These are phyloP conservation scores for Aspergillus panamensis DNA, from an alignment of 495 filamentous ascomycete genomes.

Conservation along the genomic window DNA sequence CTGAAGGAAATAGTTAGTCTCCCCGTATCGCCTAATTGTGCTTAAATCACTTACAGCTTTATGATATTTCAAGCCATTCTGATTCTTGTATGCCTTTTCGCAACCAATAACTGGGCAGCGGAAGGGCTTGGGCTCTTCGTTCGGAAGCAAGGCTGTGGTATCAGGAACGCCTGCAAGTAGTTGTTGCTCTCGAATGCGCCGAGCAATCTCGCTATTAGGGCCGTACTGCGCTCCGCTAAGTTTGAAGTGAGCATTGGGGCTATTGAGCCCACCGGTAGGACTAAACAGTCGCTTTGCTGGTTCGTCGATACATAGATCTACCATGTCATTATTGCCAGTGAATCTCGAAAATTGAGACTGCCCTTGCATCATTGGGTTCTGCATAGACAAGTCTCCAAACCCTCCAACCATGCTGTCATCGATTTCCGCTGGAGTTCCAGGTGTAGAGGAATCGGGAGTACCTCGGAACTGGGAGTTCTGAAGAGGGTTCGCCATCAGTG, in stretches of 20 bases:
- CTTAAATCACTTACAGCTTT: conserved; percentile 54
- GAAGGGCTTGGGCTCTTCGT: conserved; percentile 87
- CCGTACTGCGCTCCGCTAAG: conserved; percentile 69
- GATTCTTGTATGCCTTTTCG: conserved; percentile 99
- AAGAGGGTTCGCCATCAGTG: conserved; percentile 64
- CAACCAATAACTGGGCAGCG: conserved; percentile 97
- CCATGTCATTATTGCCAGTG: conserved; percentile 50
- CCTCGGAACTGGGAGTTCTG: conserved; percentile 60
- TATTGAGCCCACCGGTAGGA: conserved; percentile 70
- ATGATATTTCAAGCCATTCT: conserved; percentile 92
- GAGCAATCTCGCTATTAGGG: conserved; percentile 69
- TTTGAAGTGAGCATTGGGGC: conserved; percentile 64
- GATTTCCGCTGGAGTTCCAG: conserved; percentile 66
- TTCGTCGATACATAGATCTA: conserved; percentile 86
- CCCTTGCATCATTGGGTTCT: conserved; percentile 54
- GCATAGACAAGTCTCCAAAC: conserved; percentile 52
- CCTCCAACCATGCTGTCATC: conserved; percentile 57
- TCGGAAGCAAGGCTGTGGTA: conserved; percentile 50
- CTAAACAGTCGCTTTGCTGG: conserved; percentile 92
- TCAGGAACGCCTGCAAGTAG: conserved; percentile 61
- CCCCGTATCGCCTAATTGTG: not conserved
- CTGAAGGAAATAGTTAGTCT: conserved; percentile 32
- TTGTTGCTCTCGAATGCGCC: conserved; percentile 69
- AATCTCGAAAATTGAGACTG: conserved; percentile 49
- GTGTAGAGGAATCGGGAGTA: conserved; percentile 71